Evolutionary conservation across 257 asterid genomes (phyloP).

Genomic region (Plantago elongata): DNA sequence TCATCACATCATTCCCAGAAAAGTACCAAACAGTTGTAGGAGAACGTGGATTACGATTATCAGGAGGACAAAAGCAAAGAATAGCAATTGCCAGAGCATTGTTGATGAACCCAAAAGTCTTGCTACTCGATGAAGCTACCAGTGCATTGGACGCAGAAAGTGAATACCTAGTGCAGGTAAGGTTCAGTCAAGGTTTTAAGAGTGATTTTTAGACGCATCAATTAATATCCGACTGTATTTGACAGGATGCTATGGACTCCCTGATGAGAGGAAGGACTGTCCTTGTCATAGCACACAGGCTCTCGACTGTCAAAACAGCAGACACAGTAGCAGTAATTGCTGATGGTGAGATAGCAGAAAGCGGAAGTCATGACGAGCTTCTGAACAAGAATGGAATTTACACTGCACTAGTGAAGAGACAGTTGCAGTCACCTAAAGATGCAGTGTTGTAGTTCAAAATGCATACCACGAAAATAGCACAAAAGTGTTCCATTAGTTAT

Average conservation of each 20-base stretch:
- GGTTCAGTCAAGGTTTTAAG: background rate
- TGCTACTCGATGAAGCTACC: conserved; percentile 64
- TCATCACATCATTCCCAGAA: conserved; percentile 49
- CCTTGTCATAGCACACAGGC: conserved; percentile 67
- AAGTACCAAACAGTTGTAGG: conserved; percentile 54
- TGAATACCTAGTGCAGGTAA: conserved; percentile 62
- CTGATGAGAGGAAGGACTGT: conserved; percentile 67
- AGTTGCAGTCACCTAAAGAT: conserved; percentile 43
- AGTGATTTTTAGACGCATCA: no score
- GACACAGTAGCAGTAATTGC: conserved; percentile 57
- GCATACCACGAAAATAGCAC: no score
- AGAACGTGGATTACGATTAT: conserved; percentile 63
- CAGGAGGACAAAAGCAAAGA: conserved; percentile 74
- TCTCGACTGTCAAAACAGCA: conserved; percentile 64
- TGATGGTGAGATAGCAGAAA: conserved; percentile 58
- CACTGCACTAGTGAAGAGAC: conserved; percentile 49
- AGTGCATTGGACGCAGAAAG: conserved; percentile 72
- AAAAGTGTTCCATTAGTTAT: no score
- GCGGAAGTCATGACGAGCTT: conserved; percentile 60
- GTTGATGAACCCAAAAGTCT: conserved; percentile 51
- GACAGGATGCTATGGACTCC: conserved; percentile 71
- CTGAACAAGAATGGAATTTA: conserved; percentile 45
- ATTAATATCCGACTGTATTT: no score
- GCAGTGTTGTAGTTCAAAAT: conserved; percentile 5
- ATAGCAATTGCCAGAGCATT: conserved; percentile 70